phyloP scores from a whole-genome alignment of 306 rosid species.

The Quercus alba region DNA sequence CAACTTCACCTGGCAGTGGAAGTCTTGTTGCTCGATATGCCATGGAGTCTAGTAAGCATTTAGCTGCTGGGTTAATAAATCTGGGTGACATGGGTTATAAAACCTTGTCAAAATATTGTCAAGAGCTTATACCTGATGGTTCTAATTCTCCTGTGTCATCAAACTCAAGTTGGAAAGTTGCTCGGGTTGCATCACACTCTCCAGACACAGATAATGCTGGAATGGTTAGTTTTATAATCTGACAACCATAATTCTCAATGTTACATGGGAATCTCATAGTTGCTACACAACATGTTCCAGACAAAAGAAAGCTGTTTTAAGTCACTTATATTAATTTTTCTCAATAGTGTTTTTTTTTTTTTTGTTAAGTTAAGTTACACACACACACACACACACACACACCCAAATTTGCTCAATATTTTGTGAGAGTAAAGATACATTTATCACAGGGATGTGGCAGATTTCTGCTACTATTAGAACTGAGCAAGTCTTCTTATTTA shows the following conservation, averaged over 20 bases:
- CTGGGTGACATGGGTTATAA: constrained; percentile 93
- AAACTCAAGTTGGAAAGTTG: constrained; percentile 74
- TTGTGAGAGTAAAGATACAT: too few relatives aligned
- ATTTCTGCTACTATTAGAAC: background rate
- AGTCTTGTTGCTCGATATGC: constrained; percentile 94
- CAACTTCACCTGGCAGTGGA: constrained; percentile 90
- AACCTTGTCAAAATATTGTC: constrained; percentile 89
- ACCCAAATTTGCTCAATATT: background rate
- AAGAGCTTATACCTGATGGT: constrained; percentile 86
- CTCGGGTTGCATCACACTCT: constrained; percentile 60
- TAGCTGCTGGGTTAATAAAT: constrained; percentile 82
- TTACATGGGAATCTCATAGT: background rate
- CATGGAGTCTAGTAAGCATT: constrained; percentile 95
- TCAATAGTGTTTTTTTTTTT: background rate
- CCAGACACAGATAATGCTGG: constrained; percentile 77
- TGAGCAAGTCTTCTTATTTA: background rate
- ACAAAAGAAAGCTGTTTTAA: background rate
- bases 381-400: too few relatives aligned
- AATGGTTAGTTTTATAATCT: constrained; percentile 65
- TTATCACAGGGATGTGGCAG: background rate
- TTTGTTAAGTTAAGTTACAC: too few relatives aligned
- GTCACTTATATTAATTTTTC: background rate
- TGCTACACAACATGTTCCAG: background rate
- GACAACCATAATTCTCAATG: background rate
- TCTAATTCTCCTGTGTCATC: constrained; percentile 85